phyloP scores from a whole-genome alignment of 2,329 filamentous ascomycete species.

The Fusarium brevicatenulatum region DNA sequence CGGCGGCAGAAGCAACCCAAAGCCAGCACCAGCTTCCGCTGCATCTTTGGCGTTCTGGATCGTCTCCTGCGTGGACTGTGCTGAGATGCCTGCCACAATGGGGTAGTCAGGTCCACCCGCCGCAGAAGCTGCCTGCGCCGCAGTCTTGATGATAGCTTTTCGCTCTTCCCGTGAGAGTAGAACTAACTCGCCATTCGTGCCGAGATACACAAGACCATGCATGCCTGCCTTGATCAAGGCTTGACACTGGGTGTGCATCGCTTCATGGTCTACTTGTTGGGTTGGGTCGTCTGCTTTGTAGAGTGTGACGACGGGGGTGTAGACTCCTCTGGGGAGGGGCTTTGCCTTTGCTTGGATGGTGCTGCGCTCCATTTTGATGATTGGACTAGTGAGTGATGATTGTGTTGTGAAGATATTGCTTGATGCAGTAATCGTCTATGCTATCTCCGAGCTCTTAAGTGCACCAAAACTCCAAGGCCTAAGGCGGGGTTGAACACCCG shows the following conservation, averaged over 20 bases:
- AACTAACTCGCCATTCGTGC: constrained; percentile 59
- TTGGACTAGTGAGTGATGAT: neutral
- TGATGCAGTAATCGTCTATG: neutral
- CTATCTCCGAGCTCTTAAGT: constrained; percentile 18
- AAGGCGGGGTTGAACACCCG: neutral
- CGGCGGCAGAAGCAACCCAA: constrained; percentile 78
- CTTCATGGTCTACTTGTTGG: constrained; percentile 57
- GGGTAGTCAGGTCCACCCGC: constrained; percentile 50
- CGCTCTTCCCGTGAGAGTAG: constrained; percentile 55
- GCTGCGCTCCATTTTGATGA: constrained; percentile 42
- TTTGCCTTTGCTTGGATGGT: constrained; percentile 50
- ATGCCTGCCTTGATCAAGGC: constrained; percentile 56
- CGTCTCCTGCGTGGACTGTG: constrained; percentile 66
- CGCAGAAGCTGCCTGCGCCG: constrained; percentile 51
- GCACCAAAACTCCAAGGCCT: neutral
- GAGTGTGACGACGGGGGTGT: constrained; percentile 58
- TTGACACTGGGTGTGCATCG: constrained; percentile 56
- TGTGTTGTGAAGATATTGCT: neutral
- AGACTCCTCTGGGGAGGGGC: constrained; percentile 56
- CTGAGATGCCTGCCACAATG: constrained; percentile 57
- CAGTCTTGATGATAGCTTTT: constrained; percentile 53
- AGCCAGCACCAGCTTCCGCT: constrained; percentile 74
- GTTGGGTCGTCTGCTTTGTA: constrained; percentile 52
- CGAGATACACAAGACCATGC: constrained; percentile 58
- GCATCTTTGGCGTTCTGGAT: constrained; percentile 75